Conservation (phyloP, 768 basidiomycete genomes). For the Termitomyces heimii region DNA sequence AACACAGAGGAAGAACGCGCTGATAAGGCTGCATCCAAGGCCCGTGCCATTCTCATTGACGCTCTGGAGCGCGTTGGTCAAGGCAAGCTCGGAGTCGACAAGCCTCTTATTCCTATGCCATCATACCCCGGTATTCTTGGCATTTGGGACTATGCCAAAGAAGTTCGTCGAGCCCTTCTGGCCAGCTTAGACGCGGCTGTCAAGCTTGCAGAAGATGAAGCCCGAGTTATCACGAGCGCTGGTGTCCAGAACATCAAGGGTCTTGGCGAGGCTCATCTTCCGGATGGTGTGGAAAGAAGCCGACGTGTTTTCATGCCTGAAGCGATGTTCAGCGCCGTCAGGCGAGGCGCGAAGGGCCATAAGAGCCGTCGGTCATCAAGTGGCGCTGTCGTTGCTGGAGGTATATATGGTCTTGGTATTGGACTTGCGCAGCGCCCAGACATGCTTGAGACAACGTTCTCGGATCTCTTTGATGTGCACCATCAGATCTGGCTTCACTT, state of each 20-base stretch:
- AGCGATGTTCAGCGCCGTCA: conserved; percentile 82
- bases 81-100: conserved; percentile 64
- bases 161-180: conserved; percentile 75
- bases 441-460: conserved; percentile 71
- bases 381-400: conserved; percentile 69
- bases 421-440: conserved; percentile 75
- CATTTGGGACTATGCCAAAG: conserved; percentile 81
- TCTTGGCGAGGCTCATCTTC: conserved; percentile 75
- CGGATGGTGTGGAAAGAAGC: conserved; percentile 73
- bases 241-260: conserved; percentile 63
- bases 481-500: conserved; percentile 74
- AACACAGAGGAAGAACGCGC: conserved; percentile 71
- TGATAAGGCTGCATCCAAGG: conserved; percentile 40
- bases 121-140: conserved; percentile 77
- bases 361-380: conserved; percentile 31
- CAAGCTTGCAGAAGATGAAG: conserved; percentile 76
- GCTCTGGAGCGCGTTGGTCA: conserved; percentile 75
- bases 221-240: conserved; percentile 55
- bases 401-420: conserved; percentile 73
- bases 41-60: conserved; percentile 51
- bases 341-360: conserved; percentile 34
- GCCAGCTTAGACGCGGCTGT: conserved; percentile 77
- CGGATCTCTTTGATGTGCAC: conserved; percentile 83
- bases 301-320: conserved; percentile 91
- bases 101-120: conserved; percentile 49